Conservation (phyloP, 805 yeast species). For the Ogataea glucozyma region DNA sequence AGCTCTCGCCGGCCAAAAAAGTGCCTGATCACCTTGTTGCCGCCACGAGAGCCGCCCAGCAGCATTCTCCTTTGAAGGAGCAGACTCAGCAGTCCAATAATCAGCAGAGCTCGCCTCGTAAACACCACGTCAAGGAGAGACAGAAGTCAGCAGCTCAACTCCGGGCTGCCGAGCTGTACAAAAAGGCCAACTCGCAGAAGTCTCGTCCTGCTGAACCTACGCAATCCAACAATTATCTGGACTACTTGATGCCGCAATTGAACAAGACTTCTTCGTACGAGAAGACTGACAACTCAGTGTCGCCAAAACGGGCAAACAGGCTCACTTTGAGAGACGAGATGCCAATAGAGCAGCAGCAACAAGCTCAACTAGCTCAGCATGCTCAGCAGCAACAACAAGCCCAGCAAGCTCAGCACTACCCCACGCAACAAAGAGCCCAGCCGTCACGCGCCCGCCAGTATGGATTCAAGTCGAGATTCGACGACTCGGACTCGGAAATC, state of each 20-base stretch:
- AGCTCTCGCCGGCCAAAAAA: constrained; percentile 2
- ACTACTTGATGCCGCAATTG: constrained; percentile 26
- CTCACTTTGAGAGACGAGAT: constrained; percentile 28
- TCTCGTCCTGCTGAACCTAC: constrained; percentile 14
- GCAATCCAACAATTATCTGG: constrained; percentile 33
- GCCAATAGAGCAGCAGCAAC: constrained; percentile 11
- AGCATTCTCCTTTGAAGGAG: constrained; percentile 20
- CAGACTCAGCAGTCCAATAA: constrained; percentile 4
- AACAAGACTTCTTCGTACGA: constrained; percentile 57
- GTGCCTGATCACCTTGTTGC: constrained; percentile 27
- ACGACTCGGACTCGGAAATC: constrained; percentile 60
- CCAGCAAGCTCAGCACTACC: constrained; percentile 7
- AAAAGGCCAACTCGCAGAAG: constrained; percentile 45
- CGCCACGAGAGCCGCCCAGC: constrained; percentile 37
- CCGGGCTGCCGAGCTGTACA: constrained; percentile 55
- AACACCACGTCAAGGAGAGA: constrained; percentile 10
- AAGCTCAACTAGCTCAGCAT: constrained; percentile 10
- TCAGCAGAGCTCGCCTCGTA: constrained; percentile 8
- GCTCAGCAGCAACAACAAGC: constrained; percentile 22
- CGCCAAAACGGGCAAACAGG: constrained; percentile 35
- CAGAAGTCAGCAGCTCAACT: constrained; percentile 29
- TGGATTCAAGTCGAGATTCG: constrained; percentile 53
- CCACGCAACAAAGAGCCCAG: background rate
- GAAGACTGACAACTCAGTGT: constrained; percentile 33
- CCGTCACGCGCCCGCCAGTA: constrained; percentile 4